Evolutionary conservation across 2,329 filamentous ascomycete genomes (phyloP), one percentile per base, ranked within the genome.

Genomic region (Lecanicillium sp.): DNA sequence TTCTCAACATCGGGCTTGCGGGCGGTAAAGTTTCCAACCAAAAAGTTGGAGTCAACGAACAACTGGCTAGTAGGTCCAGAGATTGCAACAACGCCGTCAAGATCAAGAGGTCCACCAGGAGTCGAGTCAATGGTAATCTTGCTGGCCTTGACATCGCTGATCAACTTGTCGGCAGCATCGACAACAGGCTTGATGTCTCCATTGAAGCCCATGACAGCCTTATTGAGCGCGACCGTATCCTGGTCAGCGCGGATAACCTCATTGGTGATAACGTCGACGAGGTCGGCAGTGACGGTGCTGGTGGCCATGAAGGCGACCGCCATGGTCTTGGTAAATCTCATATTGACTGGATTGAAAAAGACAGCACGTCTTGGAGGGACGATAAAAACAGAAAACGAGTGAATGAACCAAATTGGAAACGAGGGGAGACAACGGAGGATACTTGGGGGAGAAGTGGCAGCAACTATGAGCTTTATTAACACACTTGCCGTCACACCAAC

Each of bases 1-100:
- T 44, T 15, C 26, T 49, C 39, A 11, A 49, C 39, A 8, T 19
- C 33, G 1, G 46, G 15, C 46, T 44, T 43, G 14, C 11, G 24
- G 9, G 23, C 40, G 4, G 4, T 23, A 5, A 46, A 5, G 4
- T 8, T 14, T 2, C 11, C 17, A 10, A 42, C 23, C 3, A 48
- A 30, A 2, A 6, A 15, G 11, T 29, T 7, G 1, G 45, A 48
- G 23, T 41, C 15, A 6, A 14, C 5, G 23, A 27, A 17, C 10
- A 42, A 15, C 33, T 3, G 23, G 3, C 20, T 12, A 14, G 4
- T 23, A 6, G n/a, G 7, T 12, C 10, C 17, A 17, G 21, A 6
- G 3, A 42, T 11, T 8, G 9, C n/a, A 19, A 11, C 9, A 3
- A 49, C 40, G 8, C 15, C 46, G 4, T 26, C 24, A 3, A 5